phyloP scores from a whole-genome alignment of 2,329 filamentous ascomycete species.

The Tympanopsis confertula region DNA sequence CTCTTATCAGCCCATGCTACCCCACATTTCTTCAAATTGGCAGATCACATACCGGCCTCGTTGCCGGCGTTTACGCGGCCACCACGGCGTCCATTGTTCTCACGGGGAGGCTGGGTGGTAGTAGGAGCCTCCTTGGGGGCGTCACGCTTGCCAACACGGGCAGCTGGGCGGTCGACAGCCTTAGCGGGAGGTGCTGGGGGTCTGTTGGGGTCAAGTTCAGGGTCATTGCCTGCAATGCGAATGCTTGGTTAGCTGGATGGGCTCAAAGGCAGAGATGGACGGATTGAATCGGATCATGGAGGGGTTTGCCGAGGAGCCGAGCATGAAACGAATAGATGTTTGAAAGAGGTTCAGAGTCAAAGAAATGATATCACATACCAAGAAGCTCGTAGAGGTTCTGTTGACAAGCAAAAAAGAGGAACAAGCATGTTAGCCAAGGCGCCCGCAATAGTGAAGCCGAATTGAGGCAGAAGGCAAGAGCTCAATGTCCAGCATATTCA shows the following conservation, averaged over 20 bases:
- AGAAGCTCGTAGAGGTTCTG: constrained; percentile 71
- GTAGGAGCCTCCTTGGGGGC: constrained; percentile 42
- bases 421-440: too few relatives aligned
- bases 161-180: constrained; percentile 54
- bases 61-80: constrained; percentile 40
- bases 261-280: not conserved
- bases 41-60: constrained; percentile 48
- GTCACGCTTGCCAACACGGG: constrained; percentile 59
- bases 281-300: too few relatives aligned
- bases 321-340: not conserved
- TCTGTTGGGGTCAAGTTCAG: constrained; percentile 36
- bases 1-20: constrained; percentile 2
- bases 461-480: too few relatives aligned
- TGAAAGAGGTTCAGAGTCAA: constrained; percentile 1
- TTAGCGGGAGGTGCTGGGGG: constrained; percentile 54
- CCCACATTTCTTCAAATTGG: not conserved
- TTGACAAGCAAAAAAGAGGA: constrained; percentile 22
- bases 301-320: too few relatives aligned
- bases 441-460: too few relatives aligned
- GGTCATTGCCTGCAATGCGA: constrained; percentile 15
- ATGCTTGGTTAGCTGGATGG: too few relatives aligned
- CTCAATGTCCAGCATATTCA: constrained; percentile 1
- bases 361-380: constrained; percentile 36
- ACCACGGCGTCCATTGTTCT: constrained; percentile 2
- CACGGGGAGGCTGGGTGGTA: not conserved